Conservation (phyloP, 164 flowering plant genomes). For the Chimonanthus praecox region DNA sequence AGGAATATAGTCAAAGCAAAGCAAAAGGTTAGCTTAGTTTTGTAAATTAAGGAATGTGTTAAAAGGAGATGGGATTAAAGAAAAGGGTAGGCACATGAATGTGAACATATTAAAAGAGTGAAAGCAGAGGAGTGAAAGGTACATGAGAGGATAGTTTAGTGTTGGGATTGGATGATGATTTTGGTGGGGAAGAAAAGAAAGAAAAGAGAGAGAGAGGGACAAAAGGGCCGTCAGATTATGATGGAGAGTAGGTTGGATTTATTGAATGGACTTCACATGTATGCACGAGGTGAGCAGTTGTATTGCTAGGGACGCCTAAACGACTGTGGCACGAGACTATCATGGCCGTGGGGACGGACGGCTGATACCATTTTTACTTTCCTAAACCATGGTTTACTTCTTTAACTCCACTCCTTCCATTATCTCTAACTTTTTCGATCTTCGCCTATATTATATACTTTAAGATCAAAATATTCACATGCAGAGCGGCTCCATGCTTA, state of each 20-base stretch:
- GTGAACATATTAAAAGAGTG: constrained; percentile 8
- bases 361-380: not conserved
- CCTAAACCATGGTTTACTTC: not conserved
- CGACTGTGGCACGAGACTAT: constrained; percentile 35
- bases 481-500: too few species aligned
- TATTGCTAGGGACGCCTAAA: constrained; percentile 21
- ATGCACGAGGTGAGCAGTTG: constrained; percentile 50
- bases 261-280: constrained; percentile 53
- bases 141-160: constrained; percentile 30
- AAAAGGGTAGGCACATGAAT: constrained; percentile 18
- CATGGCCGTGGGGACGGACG: constrained; percentile 41
- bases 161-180: constrained; percentile 24
- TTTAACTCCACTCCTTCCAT: too few species aligned
- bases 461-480: too few species aligned
- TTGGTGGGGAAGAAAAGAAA: not conserved
- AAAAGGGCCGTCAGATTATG: constrained; percentile 29
- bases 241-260: constrained; percentile 37
- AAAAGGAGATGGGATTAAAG: not conserved
- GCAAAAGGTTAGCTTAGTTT: not conserved
- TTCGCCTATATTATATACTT: too few species aligned
- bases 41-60: not conserved
- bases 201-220: constrained; percentile 16
- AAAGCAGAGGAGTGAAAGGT: constrained; percentile 26
- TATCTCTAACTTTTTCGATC: too few species aligned
- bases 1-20: constrained; percentile 14